These are phyloP conservation scores for Uronychia binucleata DNA, from an alignment of 73 alveolate genomes.

Conservation along the genomic window DNA sequence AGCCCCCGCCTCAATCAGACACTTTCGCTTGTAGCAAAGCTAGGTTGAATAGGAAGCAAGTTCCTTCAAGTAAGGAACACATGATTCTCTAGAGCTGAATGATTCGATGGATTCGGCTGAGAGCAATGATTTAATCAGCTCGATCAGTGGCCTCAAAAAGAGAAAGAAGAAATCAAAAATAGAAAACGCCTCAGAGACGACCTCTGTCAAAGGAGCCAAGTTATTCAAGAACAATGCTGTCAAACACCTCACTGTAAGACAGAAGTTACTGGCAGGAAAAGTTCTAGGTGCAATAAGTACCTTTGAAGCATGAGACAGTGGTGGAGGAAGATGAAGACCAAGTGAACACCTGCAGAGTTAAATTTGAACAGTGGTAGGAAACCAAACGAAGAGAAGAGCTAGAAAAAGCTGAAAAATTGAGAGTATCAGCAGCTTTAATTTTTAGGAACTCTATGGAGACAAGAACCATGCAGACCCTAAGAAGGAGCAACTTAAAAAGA, in stretches of 20 bases:
- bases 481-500: not conserved
- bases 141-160: not conserved
- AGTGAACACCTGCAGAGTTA: not conserved
- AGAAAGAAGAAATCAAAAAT: not conserved
- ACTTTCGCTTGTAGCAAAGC: not conserved
- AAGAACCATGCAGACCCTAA: too few species aligned
- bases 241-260: not conserved
- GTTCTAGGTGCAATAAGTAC: not conserved
- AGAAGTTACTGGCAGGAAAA: not conserved
- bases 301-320: too few species aligned
- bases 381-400: too few species aligned
- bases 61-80: not conserved
- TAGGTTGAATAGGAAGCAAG: not conserved
- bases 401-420: too few species aligned
- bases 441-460: too few species aligned
- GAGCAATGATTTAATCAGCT: not conserved
- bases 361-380: too few species aligned
- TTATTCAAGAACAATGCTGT: not conserved
- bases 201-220: not conserved
- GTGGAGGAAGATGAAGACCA: not conserved
- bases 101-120: not conserved
- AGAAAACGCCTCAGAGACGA: not conserved
- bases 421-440: too few species aligned
- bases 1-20: not conserved
- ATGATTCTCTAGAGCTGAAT: not conserved